Conservation (phyloP, 192 early-diverging fungal genomes). For the Coemansia sp. region DNA sequence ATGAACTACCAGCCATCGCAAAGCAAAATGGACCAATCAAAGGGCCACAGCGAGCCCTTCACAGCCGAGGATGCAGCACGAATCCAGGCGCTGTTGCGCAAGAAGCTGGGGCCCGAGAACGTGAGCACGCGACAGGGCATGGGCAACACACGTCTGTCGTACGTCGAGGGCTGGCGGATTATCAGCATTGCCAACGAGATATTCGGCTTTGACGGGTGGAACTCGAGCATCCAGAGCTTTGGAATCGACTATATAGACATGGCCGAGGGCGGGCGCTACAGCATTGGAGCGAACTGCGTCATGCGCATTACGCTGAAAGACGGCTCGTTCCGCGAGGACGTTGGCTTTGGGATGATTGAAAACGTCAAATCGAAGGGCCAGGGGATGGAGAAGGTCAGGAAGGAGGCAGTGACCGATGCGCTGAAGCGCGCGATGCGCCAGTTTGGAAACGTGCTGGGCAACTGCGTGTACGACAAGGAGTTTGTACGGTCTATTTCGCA, state of each 20-base stretch:
- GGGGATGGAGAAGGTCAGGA: slow-evolving; percentile 89
- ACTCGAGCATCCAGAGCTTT: slow-evolving; percentile 65
- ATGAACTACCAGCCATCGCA: slow-evolving; percentile 14
- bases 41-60: slow-evolving; percentile 10
- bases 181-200: slow-evolving; percentile 88
- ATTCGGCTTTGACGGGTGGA: slow-evolving; percentile 97
- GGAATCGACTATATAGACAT: slow-evolving; percentile 72
- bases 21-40: not conserved
- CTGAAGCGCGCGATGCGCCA: slow-evolving; percentile 81
- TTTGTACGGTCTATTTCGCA: slow-evolving; percentile 48
- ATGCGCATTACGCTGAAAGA: slow-evolving; percentile 83
- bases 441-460: slow-evolving; percentile 86
- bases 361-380: slow-evolving; percentile 69
- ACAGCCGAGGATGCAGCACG: slow-evolving; percentile 6
- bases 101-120: slow-evolving; percentile 70
- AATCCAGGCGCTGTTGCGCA: slow-evolving; percentile 45
- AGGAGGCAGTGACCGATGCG: slow-evolving; percentile 88
- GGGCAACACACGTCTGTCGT: slow-evolving; percentile 67
- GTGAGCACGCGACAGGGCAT: slow-evolving; percentile 65
- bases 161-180: slow-evolving; percentile 79
- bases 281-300: slow-evolving; percentile 70
- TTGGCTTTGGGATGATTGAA: slow-evolving; percentile 83
- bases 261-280: slow-evolving; percentile 54
- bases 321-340: slow-evolving; percentile 85
- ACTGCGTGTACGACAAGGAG: slow-evolving; percentile 85